Base-by-base conservation (phyloP, 2,329 filamentous ascomycete genomes). In the Coniochaeta sp. region DNA sequence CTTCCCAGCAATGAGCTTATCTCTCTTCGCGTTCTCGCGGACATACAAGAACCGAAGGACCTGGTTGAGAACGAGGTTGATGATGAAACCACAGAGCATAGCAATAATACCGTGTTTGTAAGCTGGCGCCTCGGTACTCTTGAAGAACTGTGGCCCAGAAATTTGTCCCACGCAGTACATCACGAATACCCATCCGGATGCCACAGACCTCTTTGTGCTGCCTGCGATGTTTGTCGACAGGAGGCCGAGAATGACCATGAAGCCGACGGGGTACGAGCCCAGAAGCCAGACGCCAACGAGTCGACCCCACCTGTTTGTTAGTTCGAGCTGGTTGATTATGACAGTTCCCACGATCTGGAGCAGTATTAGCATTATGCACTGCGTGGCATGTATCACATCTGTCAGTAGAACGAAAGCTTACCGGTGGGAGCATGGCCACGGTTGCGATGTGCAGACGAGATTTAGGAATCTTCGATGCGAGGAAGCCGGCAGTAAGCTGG, bases 191-290 rank as follows among this genome's bases (percentile, higher is more conserved):
- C 68, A 69, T 28, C 64, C 70, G 5, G 66, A 69, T 67, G 47
- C 85, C 12, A 87, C 80, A 0, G 82, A 81, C 71, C 90, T 90
- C 74, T 91, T 91, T 1, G 88, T 91, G 65, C 89, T 86, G 0
- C 89, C 89, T 24, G 84, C 88, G 11, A 89, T 76, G 67, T 91
- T 91, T 17, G 87, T 81, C 1, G 83, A 84, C 60, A 90, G 79
- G 76, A 91, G 81, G 16, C 85, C 87, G 66, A 91, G 79, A 9
- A 81, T 77, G n/a, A 90, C 76, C 1, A 85, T 88, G 67, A 89
- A 84, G 0, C 87, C 88, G 0, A 88, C 86, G 88, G 88, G 91
- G 80, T 91, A 92, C 6, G 86, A 90, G 24, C 91, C 79, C 0
- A 72, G 59, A 0, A 73, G 62, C 70, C 71, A 72, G 31, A 70